Conservation (phyloP, 768 basidiomycete genomes). For the Polyporus arcularius region DNA sequence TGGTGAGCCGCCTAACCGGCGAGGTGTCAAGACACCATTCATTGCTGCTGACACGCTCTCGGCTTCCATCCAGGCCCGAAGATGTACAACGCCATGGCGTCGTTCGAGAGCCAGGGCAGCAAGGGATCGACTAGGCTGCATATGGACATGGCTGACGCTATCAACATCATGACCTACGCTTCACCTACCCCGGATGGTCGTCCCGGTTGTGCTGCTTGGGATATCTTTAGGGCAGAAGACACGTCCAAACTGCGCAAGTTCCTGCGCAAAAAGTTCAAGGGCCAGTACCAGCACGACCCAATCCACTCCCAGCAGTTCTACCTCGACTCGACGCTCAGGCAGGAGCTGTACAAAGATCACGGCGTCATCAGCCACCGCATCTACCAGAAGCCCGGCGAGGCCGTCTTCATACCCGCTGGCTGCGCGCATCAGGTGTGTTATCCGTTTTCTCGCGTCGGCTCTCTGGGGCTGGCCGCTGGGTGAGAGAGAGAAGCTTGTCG, state of each 20-base stretch:
- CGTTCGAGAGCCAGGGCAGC: slow-evolving; percentile 62
- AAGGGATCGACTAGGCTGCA: slow-evolving; percentile 88
- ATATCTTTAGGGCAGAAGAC: slow-evolving; percentile 83
- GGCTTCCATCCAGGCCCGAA: slow-evolving; percentile 66
- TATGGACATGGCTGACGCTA: slow-evolving; percentile 93
- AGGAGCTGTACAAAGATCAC: slow-evolving; percentile 62
- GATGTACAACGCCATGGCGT: slow-evolving; percentile 91
- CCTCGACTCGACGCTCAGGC: slow-evolving; percentile 67
- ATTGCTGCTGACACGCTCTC: slow-evolving; percentile 18
- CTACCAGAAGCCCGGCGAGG: slow-evolving; percentile 90
- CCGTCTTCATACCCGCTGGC: slow-evolving; percentile 94
- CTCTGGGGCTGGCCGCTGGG: not conserved
- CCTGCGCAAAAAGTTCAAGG: slow-evolving; percentile 63
- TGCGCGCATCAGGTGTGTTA: slow-evolving; percentile 81
- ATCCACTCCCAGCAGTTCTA: slow-evolving; percentile 92
- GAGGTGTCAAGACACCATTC: slow-evolving; percentile 6
- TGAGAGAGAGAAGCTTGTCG: not conserved
- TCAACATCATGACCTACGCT: slow-evolving; percentile 88
- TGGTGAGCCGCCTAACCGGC: slow-evolving; percentile 42
- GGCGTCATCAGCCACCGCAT: slow-evolving; percentile 81
- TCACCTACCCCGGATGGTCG: slow-evolving; percentile 53
- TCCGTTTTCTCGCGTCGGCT: not conserved
- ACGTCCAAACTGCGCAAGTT: slow-evolving; percentile 77
- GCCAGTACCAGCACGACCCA: slow-evolving; percentile 67
- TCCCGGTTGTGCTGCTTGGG: slow-evolving; percentile 88